Base-by-base conservation (phyloP, 1,284 basidiomycete genomes). In the Fomes fomentarius region DNA sequence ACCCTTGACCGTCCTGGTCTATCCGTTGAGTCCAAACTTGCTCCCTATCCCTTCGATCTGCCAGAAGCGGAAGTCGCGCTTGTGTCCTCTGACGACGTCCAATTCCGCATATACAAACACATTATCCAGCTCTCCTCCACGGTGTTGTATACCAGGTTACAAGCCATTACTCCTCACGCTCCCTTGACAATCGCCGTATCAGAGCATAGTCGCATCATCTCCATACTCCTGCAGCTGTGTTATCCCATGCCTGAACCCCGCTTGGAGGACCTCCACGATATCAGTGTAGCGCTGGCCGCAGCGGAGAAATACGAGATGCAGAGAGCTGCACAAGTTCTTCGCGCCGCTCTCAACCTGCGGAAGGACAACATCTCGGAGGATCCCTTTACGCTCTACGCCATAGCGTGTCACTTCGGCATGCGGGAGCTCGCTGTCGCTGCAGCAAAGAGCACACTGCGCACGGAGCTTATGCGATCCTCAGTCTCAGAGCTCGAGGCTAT, bases 241-340 rank as follows among this genome's bases (percentile, higher is more conserved):
- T 67, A 65, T 28, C 64, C 66, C 5, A 47, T 60, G 30, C 22
- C 44, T 14, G 49, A 61, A 9, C 59, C 63, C 1, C 25, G 25
- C 7, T 11, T 49, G 9, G 52, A 41, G 15, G 49, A 57, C 15
- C 34, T 61, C 21, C 61, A 50, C 21, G 65, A 65, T 19, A 53
- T 68, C 24, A 55, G 69, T n/a, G 55, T 39, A 3, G 62, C 72
- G 2, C 53, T 73, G 17, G 60, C 61, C 22, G 70, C 69, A 0
- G 71, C 70, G 6, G 48, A 64, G 15, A 75, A 76, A 45, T 75
- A 77, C 31, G 60, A 63, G n/a, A 75, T 76, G 69, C 68, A 71
- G 39, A 25, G 47, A 3, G 47, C 47, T 2, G 22, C 38, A 2
- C 38, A 46, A 7, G 25, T 33, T n/a, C 37, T 55, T 14, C 54